Evolutionary conservation across 768 basidiomycete species (phyloP), one percentile per base, ranked within the genome.

Genomic region (Boletus coccyginus): DNA sequence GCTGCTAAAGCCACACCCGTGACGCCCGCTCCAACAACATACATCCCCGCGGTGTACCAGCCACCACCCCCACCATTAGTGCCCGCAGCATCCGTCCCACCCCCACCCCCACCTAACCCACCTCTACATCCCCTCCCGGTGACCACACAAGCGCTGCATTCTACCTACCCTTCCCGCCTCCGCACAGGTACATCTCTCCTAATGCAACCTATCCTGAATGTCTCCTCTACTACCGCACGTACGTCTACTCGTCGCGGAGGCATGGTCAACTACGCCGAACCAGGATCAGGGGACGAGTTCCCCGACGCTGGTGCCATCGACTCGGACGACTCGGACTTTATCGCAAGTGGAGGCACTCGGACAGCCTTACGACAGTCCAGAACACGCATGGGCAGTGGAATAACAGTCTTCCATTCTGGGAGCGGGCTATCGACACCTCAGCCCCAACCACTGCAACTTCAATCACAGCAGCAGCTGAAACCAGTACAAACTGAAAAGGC

Each of bases 151-250:
- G 94, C 89, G 0, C 74, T 85, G 14, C 79, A 84, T 53, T 88
- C 92, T 0, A 89, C 92, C 3, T 98, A 97, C 69, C 77, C 94
- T 0, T 90, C 94, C 7, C 83, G 96, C n/a, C 75, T 98, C 50
- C 86, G 90, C 27, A 95, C 96, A 0, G 97, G 97, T 16, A 81
- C 88, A 4, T 89, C 92, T 0, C 83, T 94, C 7, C 84, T 99
- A 62, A 81, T 98, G 73, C 97, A 99, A 66, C 97, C 97, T 19
- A 83, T 92, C 63, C 64, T 84, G 12, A 71, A 77, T 36, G 73
- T 69, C 1, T 38, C 75, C n/a, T 61, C 80, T 9, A 66, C 82
- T 1, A 61, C 77, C 9, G 70, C 68, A 9, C 77, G 82, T n/a
- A 68, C 78, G 1, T 72, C 81, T 3, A 80, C 78, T 40, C 79